These are phyloP conservation scores for Pholiota adiposa DNA, from an alignment of 1,284 basidiomycete genomes.

Conservation along the genomic window DNA sequence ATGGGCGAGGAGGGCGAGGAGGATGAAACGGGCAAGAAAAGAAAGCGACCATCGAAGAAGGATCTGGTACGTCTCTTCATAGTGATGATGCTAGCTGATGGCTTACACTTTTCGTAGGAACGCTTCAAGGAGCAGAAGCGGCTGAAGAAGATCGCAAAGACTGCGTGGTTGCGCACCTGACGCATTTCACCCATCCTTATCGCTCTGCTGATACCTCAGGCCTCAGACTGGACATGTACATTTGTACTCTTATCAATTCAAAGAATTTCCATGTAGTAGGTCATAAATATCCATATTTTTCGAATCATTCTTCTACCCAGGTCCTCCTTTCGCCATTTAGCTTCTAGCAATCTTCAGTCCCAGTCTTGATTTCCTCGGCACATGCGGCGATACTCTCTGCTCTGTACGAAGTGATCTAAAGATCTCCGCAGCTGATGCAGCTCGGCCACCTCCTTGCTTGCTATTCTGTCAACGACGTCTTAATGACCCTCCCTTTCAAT, in stretches of 20 bases:
- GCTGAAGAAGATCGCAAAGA: conserved; percentile 84
- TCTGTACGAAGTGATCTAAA: too few relatives aligned
- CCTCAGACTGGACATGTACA: not conserved
- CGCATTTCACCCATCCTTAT: not conserved
- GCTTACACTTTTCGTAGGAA: conserved; percentile 55
- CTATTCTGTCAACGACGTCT: too few relatives aligned
- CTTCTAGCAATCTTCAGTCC: too few relatives aligned
- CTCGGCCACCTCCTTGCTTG: too few relatives aligned
- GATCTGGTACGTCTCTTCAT: conserved; percentile 69
- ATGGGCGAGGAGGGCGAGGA: conserved; percentile 52
- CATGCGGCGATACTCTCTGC: too few relatives aligned
- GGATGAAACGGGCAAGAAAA: conserved; percentile 66
- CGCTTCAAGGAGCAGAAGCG: conserved; percentile 87
- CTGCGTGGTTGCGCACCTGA: conserved; percentile 86
- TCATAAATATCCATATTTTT: not conserved
- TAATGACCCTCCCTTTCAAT: too few relatives aligned
- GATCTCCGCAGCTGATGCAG: too few relatives aligned
- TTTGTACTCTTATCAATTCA: not conserved
- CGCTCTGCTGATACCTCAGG: not conserved
- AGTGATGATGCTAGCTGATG: conserved; percentile 8
- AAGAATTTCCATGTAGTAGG: not conserved
- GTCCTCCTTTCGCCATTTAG: too few relatives aligned
- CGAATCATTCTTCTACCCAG: not conserved
- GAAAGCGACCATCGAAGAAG: conserved; percentile 81
- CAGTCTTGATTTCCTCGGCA: too few relatives aligned